phyloP scores from a whole-genome alignment of 208 protist genomes.

The Kentomonas sorsogonicus region DNA sequence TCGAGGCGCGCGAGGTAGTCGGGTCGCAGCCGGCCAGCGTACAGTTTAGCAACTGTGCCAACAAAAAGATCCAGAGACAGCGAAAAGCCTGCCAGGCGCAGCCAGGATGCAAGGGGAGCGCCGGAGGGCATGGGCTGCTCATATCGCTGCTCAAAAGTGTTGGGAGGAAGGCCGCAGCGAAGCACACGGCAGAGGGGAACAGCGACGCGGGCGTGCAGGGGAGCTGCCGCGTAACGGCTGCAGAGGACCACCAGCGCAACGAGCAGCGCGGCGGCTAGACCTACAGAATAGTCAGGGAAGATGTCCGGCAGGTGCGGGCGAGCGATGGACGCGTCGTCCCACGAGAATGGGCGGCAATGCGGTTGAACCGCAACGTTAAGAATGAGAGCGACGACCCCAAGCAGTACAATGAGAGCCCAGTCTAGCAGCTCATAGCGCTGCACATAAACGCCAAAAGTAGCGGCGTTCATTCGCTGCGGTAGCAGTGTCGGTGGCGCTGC shows the following conservation, averaged over 20 bases:
- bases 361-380: conserved; percentile 14
- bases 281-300: conserved; percentile 61
- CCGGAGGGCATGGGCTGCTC: conserved; percentile 9
- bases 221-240: conserved; percentile 22
- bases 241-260: conserved; percentile 37
- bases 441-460: too few species aligned
- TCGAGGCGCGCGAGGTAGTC: conserved; percentile 76
- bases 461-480: too few species aligned
- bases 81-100: conserved; percentile 46
- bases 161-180: neutral
- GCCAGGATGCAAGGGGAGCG: conserved; percentile 51
- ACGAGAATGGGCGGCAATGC: conserved; percentile 66
- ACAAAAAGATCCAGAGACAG: conserved; percentile 29
- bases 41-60: conserved; percentile 52
- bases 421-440: conserved; percentile 49
- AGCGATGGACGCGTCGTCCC: conserved; percentile 61
- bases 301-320: conserved; percentile 41
- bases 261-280: conserved; percentile 27
- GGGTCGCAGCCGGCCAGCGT: conserved; percentile 88
- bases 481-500: too few species aligned
- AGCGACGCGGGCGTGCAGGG: conserved; percentile 18
- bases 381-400: conserved; percentile 18
- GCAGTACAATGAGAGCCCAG: conserved; percentile 22
- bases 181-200: conserved; percentile 26
- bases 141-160: neutral